Percentiles rank a stretch among this genome's conserved stretches.
Evolutionary conservation across 352 stramenopile species (phyloP).

Genomic region (Pythium folliculosum): DNA sequence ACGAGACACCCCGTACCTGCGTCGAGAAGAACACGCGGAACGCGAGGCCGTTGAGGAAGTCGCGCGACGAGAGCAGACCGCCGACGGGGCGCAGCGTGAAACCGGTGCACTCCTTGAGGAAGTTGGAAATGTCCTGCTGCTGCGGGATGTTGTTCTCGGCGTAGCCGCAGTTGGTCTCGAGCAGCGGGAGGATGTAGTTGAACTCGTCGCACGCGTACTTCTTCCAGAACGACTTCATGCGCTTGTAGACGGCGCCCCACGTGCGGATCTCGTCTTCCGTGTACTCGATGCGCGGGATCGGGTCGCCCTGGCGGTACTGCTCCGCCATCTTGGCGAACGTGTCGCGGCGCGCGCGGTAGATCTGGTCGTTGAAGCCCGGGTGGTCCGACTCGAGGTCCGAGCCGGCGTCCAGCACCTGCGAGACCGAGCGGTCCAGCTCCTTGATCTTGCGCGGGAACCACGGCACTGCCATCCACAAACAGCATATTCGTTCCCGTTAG

Average conservation of each 20-base stretch:
- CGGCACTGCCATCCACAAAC: constrained; percentile 39
- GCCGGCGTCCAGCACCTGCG: constrained; percentile 92
- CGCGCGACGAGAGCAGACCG: constrained; percentile 94
- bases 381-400: constrained; percentile 93
- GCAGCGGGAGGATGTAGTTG: constrained; percentile 92
- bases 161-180: constrained; percentile 96
- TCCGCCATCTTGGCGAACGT: constrained; percentile 89
- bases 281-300: constrained; percentile 95
- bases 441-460: constrained; percentile 88
- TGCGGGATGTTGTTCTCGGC: constrained; percentile 94
- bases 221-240: constrained; percentile 93
- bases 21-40: constrained; percentile 99
- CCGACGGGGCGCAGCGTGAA: constrained; percentile 93
- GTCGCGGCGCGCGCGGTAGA: constrained; percentile 90
- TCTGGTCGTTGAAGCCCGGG: constrained; percentile 92
- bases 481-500: background rate
- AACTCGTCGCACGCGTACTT: constrained; percentile 97
- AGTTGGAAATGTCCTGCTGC: constrained; percentile 94
- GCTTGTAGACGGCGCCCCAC: constrained; percentile 93
- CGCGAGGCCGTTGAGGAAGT: constrained; percentile 97
- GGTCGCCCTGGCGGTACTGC: constrained; percentile 89
- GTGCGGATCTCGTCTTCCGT: constrained; percentile 92
- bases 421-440: constrained; percentile 75
- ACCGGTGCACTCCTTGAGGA: constrained; percentile 92
- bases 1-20: constrained; percentile 41